These are phyloP conservation scores for Multifurca ochricompacta DNA, from an alignment of 768 basidiomycete genomes.

Conservation along the genomic window DNA sequence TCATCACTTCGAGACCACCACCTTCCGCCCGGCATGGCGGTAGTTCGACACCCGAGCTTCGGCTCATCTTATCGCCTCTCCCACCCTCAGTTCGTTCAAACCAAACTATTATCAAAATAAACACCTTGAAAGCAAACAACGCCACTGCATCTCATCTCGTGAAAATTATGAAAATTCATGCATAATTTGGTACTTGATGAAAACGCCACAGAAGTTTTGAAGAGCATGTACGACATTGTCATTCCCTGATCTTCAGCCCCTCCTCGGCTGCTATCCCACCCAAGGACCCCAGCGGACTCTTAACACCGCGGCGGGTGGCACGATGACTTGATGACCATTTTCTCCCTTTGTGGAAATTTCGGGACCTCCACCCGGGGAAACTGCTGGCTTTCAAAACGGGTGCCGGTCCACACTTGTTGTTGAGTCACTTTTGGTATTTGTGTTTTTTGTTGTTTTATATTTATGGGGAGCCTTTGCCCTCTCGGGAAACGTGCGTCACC, in stretches of 20 bases:
- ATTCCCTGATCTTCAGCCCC: neutral
- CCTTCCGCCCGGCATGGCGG: neutral
- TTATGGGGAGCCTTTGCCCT: neutral
- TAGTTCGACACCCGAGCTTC: neutral
- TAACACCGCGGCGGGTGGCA: neutral
- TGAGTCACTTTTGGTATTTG: neutral
- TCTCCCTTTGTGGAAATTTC: neutral
- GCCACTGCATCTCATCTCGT: too few relatives aligned
- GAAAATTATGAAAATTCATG: too few relatives aligned
- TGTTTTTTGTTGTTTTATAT: too few relatives aligned
- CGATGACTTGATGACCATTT: neutral
- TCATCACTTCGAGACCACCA: too few relatives aligned
- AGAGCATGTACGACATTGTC: neutral
- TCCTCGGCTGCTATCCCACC: neutral
- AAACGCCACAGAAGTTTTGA: neutral
- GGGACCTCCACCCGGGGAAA: constrained; percentile 6
- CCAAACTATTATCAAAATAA: too few relatives aligned
- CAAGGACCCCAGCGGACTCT: neutral
- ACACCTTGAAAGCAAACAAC: too few relatives aligned
- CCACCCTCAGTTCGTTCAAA: too few relatives aligned
- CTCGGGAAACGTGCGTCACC: neutral
- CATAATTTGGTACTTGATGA: too few relatives aligned
- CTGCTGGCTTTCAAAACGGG: constrained; percentile 5
- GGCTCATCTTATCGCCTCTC: neutral
- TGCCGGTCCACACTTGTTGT: too few relatives aligned